Base-by-base conservation (phyloP, 2,329 filamentous ascomycete species). In the Pseudogymnoascus sp. region DNA sequence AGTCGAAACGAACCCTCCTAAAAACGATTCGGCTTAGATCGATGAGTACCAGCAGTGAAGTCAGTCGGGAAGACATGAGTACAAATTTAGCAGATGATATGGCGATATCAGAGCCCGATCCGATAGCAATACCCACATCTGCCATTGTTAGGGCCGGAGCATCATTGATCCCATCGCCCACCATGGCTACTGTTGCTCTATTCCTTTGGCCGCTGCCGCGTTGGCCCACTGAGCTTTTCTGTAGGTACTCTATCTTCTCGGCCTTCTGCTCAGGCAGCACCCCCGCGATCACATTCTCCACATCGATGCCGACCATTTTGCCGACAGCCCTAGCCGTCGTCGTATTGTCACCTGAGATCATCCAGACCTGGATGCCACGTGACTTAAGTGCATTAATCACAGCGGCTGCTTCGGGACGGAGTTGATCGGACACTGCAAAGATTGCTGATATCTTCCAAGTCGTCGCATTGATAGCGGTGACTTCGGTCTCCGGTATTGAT, bases 131-230 rank as follows among this genome's bases (percentile, higher is more conserved):
- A 65, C 94, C 94, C 28, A 97, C 86, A 67, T 96, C 87, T 9
- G 94, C 92, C 0, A 91, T 96, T 0, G 91, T 94, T 9, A 99
- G 84, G 0, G 94, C 94, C 0, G 94, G 94, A 0, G 91, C 96
- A 77, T 99, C 94, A 75, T 99, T 99, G 81, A 99, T 97, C 41
- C 94, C 94, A 73, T 99, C 94, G 59, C 94, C 92, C 12, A 97
- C 92, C 94, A 99, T 99, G 67, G 90, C 94, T 25, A 97, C 90
- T 58, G 88, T 79, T 68, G 91, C 83, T n/a, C n/a, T n/a, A n/a
- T n/a, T n/a, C n/a, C n/a, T n/a, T n/a, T n/a, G n/a, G n/a, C n/a
- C n/a, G n/a, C n/a, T n/a, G n/a, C n/a, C n/a, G n/a, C n/a, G n/a
- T n/a, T n/a, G n/a, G n/a, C n/a, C n/a, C n/a, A n/a, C n/a, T 63